Conservation (phyloP, 2,329 filamentous ascomycete species). For the Aspergillus sp. region DNA sequence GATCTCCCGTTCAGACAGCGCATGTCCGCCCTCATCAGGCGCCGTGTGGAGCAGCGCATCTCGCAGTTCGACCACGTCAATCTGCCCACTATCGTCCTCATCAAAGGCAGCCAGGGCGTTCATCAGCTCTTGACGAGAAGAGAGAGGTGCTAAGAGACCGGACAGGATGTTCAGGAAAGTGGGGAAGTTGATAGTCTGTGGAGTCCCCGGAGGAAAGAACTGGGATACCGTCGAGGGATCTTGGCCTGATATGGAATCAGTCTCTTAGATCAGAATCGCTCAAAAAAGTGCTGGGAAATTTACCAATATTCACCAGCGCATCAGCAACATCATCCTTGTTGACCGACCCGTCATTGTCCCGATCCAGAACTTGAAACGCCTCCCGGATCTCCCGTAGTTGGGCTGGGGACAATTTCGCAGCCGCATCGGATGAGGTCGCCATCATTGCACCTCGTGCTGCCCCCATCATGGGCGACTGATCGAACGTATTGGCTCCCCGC, state of each 20-base stretch:
- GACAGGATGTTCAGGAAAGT: slow-evolving; percentile 83
- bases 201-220: slow-evolving; percentile 75
- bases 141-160: slow-evolving; percentile 69
- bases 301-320: slow-evolving; percentile 83
- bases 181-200: slow-evolving; percentile 76
- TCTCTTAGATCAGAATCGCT: neutral
- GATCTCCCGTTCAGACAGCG: slow-evolving; percentile 70
- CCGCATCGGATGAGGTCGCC: slow-evolving; percentile 29
- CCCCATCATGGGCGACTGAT: slow-evolving; percentile 27
- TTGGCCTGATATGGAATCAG: slow-evolving; percentile 56
- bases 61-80: slow-evolving; percentile 78
- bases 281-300: neutral
- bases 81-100: slow-evolving; percentile 89
- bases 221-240: slow-evolving; percentile 71
- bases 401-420: slow-evolving; percentile 65
- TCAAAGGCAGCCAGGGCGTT: slow-evolving; percentile 95
- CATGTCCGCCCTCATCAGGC: slow-evolving; percentile 67
- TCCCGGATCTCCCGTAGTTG: slow-evolving; percentile 87
- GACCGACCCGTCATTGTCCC: slow-evolving; percentile 80
- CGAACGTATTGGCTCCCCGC: slow-evolving; percentile 28
- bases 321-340: slow-evolving; percentile 80
- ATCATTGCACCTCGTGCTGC: slow-evolving; percentile 21
- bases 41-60: slow-evolving; percentile 80
- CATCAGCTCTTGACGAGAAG: slow-evolving; percentile 73
- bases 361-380: slow-evolving; percentile 89